Conservation (phyloP, 164 flowering plant genomes). For the Chimonanthus praecox region DNA sequence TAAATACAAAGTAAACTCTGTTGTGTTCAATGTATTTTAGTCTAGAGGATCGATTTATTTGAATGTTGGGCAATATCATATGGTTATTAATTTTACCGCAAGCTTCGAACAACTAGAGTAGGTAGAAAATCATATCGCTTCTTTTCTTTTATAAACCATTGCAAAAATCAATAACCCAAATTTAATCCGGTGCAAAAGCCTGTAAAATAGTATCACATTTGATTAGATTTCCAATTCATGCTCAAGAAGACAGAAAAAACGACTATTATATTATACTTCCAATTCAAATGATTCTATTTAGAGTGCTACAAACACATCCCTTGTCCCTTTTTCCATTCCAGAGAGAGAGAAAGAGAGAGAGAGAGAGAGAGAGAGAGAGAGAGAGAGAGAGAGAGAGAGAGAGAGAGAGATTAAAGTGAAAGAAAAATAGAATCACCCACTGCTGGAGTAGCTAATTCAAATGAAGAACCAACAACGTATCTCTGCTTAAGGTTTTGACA, state of each 20-base stretch:
- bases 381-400: neutral
- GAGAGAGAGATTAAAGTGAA: conserved; percentile 23
- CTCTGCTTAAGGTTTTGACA: conserved; percentile 38
- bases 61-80: too few relatives aligned
- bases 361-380: neutral
- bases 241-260: neutral
- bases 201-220: neutral
- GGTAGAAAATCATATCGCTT: too few relatives aligned
- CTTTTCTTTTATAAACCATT: too few relatives aligned
- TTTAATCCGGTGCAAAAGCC: too few relatives aligned
- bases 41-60: too few relatives aligned
- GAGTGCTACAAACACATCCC: neutral
- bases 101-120: too few relatives aligned
- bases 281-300: neutral
- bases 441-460: conserved; percentile 28
- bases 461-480: conserved; percentile 34
- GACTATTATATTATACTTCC: neutral
- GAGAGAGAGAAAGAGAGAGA: neutral
- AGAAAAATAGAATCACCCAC: conserved; percentile 18
- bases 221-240: neutral
- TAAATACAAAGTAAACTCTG: too few relatives aligned
- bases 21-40: too few relatives aligned
- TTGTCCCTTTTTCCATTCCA: too few relatives aligned
- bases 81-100: too few relatives aligned
- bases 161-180: too few relatives aligned